Evolutionary conservation across 371 early-diverging fungal genomes (phyloP).

Genomic region (Mucor saturninus): DNA sequence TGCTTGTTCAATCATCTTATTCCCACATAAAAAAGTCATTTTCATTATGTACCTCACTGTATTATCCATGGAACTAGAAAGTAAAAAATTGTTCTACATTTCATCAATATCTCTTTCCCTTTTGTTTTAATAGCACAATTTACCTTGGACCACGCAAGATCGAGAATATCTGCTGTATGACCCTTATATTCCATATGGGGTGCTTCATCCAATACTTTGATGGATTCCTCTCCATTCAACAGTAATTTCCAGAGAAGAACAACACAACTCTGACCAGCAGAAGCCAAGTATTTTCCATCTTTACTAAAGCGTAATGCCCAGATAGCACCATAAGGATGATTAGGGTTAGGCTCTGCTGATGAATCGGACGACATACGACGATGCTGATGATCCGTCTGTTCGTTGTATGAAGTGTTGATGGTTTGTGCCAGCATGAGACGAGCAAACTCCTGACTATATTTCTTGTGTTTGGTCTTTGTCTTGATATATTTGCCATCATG

Average conservation of each 20-base stretch:
- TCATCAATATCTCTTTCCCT: too few relatives aligned
- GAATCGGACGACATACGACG: conserved; percentile 12
- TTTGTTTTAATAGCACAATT: background rate
- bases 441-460: conserved; percentile 32
- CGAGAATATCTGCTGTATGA: conserved; percentile 74
- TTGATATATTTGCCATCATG: conserved; percentile 10
- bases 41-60: conserved; percentile 61
- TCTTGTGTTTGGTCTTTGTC: conserved; percentile 32
- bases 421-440: conserved; percentile 40
- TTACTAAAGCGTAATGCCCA: conserved; percentile 72
- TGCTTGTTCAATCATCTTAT: too few relatives aligned
- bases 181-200: conserved; percentile 73
- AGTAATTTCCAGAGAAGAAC: conserved; percentile 67
- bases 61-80: conserved; percentile 84
- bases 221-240: background rate
- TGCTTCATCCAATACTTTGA: conserved; percentile 61
- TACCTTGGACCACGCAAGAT: conserved; percentile 83
- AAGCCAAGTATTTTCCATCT: conserved; percentile 79
- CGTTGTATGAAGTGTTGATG: conserved; percentile 16
- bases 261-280: conserved; percentile 77
- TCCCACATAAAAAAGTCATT: background rate
- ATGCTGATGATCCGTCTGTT: background rate
- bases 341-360: conserved; percentile 11
- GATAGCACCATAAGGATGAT: conserved; percentile 35
- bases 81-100: conserved; percentile 69